Percentiles rank a stretch among this genome's conserved stretches.
These are phyloP conservation scores for Pythium vanterpoolii DNA, from an alignment of 352 stramenopile genomes.

Conservation along the genomic window DNA sequence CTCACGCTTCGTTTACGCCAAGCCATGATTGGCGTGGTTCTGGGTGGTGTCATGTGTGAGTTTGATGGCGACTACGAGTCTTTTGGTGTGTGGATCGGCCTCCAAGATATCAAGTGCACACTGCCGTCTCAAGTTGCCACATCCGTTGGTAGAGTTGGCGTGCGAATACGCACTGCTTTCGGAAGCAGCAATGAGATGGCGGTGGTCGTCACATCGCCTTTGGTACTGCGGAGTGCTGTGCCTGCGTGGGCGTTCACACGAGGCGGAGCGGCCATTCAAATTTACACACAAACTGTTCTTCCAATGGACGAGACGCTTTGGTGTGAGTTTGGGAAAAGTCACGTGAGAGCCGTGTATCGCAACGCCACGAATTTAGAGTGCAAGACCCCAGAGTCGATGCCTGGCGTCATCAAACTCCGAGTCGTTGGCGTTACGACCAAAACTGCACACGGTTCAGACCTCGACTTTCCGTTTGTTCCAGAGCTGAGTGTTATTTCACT, in stretches of 20 bases:
- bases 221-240: not conserved
- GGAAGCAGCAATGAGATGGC: conserved; percentile 5
- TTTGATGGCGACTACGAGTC: not conserved
- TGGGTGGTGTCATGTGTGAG: not conserved
- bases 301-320: not conserved
- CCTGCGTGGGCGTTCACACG: conserved; percentile 11
- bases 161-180: not conserved
- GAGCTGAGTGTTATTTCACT: conserved; percentile 1
- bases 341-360: not conserved
- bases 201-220: conserved; percentile 2
- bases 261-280: not conserved
- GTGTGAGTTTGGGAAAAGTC: conserved; percentile 5
- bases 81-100: not conserved
- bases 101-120: not conserved
- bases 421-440: not conserved
- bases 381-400: not conserved
- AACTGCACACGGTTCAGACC: conserved; percentile 10
- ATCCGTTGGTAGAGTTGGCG: not conserved
- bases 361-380: conserved; percentile 8
- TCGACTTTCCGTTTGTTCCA: conserved; percentile 11
- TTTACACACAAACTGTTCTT: not conserved
- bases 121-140: not conserved
- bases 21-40: not conserved
- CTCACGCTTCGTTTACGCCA: not conserved
- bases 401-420: not conserved